Base-by-base conservation (phyloP, 2,329 filamentous ascomycete genomes). In the Verticillium albo-atrum region DNA sequence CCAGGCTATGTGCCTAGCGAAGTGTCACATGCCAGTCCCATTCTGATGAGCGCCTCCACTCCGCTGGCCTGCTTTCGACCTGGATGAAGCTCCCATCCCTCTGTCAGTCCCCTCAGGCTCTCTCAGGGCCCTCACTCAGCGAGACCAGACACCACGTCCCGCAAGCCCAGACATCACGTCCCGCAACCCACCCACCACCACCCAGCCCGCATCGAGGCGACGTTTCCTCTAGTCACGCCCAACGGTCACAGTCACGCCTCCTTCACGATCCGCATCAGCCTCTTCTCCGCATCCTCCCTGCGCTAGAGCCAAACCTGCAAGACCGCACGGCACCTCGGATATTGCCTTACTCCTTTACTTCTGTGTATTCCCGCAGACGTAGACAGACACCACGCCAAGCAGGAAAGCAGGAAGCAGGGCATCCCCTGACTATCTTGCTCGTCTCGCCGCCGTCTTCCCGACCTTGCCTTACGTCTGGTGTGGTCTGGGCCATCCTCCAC, bases 1-100 rank as follows among this genome's bases (percentile, higher is more conserved):
- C 20, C 20, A 25, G 4, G 17, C 28, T 61, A 65, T 60, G 30
- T 27, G 17, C 17, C 15, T 58, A 65, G 20, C 53, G 64, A 35
- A 59, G 58, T 57, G 54, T 65, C 64, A 65, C 64, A 65, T 65
- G 64, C 58, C 57, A 61, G 15, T 25, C 56, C 10, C 20, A 47
- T 47, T 35, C 42, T 47, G 47, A 52, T 52, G 55, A 52, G 14
- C 27, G 53, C 25, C 47, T 55, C 53, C 42, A 28, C 53, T 52
- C n/a, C n/a, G n/a, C n/a, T 35, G 27, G 34, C 42, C 15, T 12
- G 6, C 30, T 32, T 12, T 32, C 30, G n/a, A n/a, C n/a, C n/a
- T n/a, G n/a, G n/a, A n/a, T n/a, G 30, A 28, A 23, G 26, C 30
- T 56, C 30, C 47, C n/a, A n/a, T n/a, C n/a, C n/a, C n/a, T n/a